phyloP scores from a whole-genome alignment of 495 filamentous ascomycete genomes.

The Lindgomyces ingoldianus region DNA sequence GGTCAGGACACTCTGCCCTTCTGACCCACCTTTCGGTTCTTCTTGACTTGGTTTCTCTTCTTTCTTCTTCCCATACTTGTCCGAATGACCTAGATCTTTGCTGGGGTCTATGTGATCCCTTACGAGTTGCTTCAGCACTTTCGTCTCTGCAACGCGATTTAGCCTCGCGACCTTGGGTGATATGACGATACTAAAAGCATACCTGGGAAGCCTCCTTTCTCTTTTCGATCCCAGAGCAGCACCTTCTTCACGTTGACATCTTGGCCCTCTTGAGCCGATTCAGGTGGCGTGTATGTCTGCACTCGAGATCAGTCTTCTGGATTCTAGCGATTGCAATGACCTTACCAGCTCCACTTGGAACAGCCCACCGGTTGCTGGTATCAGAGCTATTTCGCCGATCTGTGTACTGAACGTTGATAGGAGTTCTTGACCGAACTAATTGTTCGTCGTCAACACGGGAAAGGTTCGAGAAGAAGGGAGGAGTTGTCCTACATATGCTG shows the following conservation, averaged over 20 bases:
- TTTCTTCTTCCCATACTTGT: conserved; percentile 39
- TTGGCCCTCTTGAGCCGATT: conserved; percentile 7
- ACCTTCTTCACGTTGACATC: conserved; percentile 46
- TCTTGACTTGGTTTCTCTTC: not conserved
- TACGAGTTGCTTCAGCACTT: conserved; percentile 86
- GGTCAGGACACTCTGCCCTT: not conserved
- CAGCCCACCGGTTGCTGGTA: conserved; percentile 79
- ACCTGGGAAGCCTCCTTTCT: conserved; percentile 88
- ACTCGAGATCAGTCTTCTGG: not conserved
- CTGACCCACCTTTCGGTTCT: not conserved
- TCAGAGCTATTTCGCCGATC: conserved; percentile 87
- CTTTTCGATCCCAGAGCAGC: conserved; percentile 85
- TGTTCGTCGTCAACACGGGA: not conserved
- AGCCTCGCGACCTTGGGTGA: conserved; percentile 8
- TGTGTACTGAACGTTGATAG: conserved; percentile 89
- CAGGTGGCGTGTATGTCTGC: conserved; percentile 7
- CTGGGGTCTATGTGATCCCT: conserved; percentile 78
- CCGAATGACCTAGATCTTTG: conserved; percentile 73
- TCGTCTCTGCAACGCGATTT: conserved; percentile 60
- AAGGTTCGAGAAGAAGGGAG: not conserved
- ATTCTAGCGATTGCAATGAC: not conserved
- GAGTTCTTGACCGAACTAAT: conserved; percentile 90
- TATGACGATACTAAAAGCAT: conserved; percentile 39
- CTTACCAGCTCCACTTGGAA: conserved; percentile 56
- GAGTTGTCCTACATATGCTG: conserved; percentile 52